phyloP scores from a whole-genome alignment of 805 yeast genomes.

The Saccharomycopsis schoenii region DNA sequence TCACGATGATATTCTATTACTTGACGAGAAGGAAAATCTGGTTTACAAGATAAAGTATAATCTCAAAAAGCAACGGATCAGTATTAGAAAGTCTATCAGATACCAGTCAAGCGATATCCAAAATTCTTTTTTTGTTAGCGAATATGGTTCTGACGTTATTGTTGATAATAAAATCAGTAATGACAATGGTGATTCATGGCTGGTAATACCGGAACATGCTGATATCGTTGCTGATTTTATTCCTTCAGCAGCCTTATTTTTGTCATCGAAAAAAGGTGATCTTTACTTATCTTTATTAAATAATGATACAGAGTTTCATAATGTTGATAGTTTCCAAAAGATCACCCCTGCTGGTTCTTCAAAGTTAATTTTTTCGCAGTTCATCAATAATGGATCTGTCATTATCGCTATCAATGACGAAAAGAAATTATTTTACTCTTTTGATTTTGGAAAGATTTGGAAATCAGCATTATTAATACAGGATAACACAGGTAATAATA shows the following conservation, averaged over 20 bases:
- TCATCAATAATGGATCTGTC: constrained; percentile 72
- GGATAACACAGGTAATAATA: not conserved
- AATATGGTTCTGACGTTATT: constrained; percentile 4
- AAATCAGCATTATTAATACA: constrained; percentile 2
- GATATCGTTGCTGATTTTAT: not conserved
- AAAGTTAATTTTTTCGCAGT: constrained; percentile 30
- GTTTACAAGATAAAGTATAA: not conserved
- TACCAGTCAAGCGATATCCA: not conserved
- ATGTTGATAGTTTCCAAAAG: not conserved
- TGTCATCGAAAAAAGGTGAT: not conserved
- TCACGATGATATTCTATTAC: not conserved
- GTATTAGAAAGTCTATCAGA: not conserved
- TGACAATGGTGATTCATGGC: constrained; percentile 31
- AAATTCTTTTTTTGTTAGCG: not conserved
- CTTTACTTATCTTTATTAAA: not conserved
- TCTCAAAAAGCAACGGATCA: not conserved
- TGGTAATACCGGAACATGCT: not conserved
- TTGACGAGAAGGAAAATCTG: not conserved
- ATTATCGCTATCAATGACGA: constrained; percentile 38
- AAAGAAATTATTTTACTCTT: constrained; percentile 38
- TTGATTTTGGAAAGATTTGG: constrained; percentile 75
- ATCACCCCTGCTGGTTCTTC: not conserved
- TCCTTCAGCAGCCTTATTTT: not conserved
- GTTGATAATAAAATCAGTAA: constrained; percentile 27
- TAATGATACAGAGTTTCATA: not conserved